Evolutionary conservation across 2,329 filamentous ascomycete genomes (phyloP), one percentile per base, ranked within the genome.

Genomic region (Metarhizium brunneum): DNA sequence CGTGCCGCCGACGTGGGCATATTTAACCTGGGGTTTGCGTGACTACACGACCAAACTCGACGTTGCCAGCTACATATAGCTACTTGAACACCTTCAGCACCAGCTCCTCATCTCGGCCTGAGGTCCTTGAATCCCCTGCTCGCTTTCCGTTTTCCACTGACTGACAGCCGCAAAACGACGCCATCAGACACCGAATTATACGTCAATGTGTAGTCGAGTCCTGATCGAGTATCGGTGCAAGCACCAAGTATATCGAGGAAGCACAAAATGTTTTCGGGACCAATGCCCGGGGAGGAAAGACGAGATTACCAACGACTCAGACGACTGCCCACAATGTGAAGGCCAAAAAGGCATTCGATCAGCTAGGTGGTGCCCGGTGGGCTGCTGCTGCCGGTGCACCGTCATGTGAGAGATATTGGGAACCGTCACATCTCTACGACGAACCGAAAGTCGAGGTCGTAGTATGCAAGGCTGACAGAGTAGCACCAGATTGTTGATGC

Each of bases 321-420:
- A 71, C 25, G 60, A 68, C 40, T 73, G 71, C 55, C 60, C 67
- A 43, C 66, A 68, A 50, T 73, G 71, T 56, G 69, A 71, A 49
- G 62, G 61, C 51, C 61, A 59, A n/a, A 60, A 60, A 40, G 55
- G 61, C 45, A 62, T 66, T 53, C 62, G 61, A 47, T 73, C 70
- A 6, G 65, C 69, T 6, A 62, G 69, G 54, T 73, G 70, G 70
- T 72, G 70, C 54, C 67, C 66, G 3, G 65, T 68, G 16, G 69
- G 68, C 52, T 71, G 69, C 61, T 68, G 65, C 54, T 59, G 69
- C 61, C 67, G 65, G 53, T 59, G 66, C 53, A 54, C 57, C 32
- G 57, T 65, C 25, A 66, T 66, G 64, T 67, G 56, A 57, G 25
- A 20, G 38, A 30, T 30, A 13, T 30, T 20, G 32, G 48, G 14